Conservation (phyloP, 768 basidiomycete genomes). For the Phylloporus rhodoxanthus region DNA sequence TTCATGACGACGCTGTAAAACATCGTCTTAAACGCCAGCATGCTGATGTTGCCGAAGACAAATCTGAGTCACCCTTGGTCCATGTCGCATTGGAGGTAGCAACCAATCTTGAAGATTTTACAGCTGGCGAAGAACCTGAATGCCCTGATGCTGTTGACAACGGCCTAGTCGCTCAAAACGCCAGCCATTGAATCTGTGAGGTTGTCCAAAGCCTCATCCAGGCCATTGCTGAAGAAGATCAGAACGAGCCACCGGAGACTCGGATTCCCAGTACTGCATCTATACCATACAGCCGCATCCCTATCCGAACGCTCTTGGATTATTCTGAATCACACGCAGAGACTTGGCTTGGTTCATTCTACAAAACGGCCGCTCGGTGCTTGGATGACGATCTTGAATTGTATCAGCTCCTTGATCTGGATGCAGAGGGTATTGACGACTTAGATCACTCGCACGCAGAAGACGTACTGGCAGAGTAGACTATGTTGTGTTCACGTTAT, state of each 20-base stretch:
- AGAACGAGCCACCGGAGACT: too few relatives aligned
- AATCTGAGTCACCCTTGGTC: not conserved
- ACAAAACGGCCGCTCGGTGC: not conserved
- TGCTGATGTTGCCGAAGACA: too few relatives aligned
- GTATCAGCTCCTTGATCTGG: not conserved
- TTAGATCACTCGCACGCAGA: not conserved
- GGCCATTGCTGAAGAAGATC: not conserved
- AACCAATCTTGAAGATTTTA: not conserved
- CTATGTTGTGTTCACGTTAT: too few relatives aligned
- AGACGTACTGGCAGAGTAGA: not conserved
- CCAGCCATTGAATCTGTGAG: not conserved
- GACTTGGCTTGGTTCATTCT: not conserved
- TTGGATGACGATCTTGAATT: not conserved
- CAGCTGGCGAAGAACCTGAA: not conserved
- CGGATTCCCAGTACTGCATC: too few relatives aligned
- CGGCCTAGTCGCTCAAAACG: not conserved
- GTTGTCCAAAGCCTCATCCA: not conserved
- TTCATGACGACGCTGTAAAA: too few relatives aligned
- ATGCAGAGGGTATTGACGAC: slow-evolving; percentile 1
- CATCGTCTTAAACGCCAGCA: too few relatives aligned
- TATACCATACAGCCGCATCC: too few relatives aligned
- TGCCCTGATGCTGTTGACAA: not conserved
- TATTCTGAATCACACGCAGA: not conserved
- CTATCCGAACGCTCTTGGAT: not conserved
- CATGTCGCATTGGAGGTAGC: not conserved